Evolutionary conservation across 2,329 filamentous ascomycete species (phyloP).

Genomic region (Zymoseptoria passerinii): DNA sequence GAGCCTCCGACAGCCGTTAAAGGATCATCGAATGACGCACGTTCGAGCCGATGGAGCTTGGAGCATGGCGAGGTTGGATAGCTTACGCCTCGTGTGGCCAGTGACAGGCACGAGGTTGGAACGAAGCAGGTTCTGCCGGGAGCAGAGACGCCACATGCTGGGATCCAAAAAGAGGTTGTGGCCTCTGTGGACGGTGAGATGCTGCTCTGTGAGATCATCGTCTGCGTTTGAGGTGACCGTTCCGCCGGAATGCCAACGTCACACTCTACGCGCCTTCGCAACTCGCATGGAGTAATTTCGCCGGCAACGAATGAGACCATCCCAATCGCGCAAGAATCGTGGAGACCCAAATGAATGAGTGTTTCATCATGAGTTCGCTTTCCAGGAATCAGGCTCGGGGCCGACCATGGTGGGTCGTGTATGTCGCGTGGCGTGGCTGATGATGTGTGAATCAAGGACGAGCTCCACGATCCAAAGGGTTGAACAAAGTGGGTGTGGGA

Average conservation of each 20-base stretch:
- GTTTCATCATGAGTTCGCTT: not conserved
- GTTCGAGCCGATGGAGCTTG: not conserved
- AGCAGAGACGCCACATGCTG: constrained; percentile 9
- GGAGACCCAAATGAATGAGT: not conserved
- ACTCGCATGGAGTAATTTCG: not conserved
- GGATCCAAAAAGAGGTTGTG: not conserved
- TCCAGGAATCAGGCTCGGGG: not conserved
- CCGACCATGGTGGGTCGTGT: not conserved
- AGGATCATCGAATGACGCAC: constrained; percentile 12
- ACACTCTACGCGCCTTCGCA: not conserved
- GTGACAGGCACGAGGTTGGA: constrained; percentile 11
- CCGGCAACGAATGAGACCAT: not conserved
- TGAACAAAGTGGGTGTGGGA: not conserved
- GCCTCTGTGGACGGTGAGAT: constrained; percentile 4
- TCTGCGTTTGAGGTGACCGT: not conserved
- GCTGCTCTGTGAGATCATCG: constrained; percentile 10
- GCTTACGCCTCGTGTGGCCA: constrained; percentile 24
- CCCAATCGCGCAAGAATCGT: not conserved
- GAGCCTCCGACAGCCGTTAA: constrained; percentile 4
- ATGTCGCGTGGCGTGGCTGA: not conserved
- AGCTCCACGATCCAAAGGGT: not conserved
- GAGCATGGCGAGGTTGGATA: constrained; percentile 12
- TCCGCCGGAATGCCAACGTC: not conserved
- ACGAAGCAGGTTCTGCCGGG: constrained; percentile 13
- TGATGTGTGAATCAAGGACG: not conserved